Evolutionary conservation across 2,329 filamentous ascomycete species (phyloP).

Genomic region (Spiromastix sp.): DNA sequence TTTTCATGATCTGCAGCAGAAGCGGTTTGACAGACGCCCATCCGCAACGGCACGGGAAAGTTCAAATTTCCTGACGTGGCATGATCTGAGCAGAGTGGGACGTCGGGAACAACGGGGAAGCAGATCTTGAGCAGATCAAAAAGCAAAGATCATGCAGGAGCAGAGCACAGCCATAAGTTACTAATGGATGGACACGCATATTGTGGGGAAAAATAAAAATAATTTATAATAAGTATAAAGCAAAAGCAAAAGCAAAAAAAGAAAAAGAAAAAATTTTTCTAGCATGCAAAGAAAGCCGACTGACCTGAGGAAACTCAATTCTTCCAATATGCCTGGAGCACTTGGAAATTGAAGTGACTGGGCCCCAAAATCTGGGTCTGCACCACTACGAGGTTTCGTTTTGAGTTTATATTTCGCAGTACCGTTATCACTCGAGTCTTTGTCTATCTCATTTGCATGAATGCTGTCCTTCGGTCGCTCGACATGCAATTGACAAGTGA

Average conservation of each 20-base stretch:
- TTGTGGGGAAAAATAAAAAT: no score
- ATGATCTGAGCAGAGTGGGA: conserved; percentile 1
- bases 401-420: conserved; percentile 46
- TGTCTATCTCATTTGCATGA: conserved; percentile 35
- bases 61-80: conserved; percentile 7
- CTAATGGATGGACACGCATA: no score
- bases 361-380: conserved; percentile 56
- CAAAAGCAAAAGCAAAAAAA: conserved; percentile 5
- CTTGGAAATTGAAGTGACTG: conserved; percentile 49
- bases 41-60: no score
- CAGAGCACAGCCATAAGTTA: no score
- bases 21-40: no score
- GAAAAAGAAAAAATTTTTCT: conserved; percentile 10
- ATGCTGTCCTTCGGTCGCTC: conserved; percentile 50
- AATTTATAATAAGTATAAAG: no score
- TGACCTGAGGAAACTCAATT: conserved; percentile 64
- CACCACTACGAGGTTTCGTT: conserved; percentile 45
- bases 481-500: conserved; percentile 73
- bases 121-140: no score
- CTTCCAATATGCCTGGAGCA: conserved; percentile 49
- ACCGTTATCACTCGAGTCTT: conserved; percentile 43
- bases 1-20: no score
- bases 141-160: no score
- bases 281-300: conserved; percentile 20
- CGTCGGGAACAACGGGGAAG: neutral